Evolutionary conservation across 805 yeast genomes (phyloP).

Genomic region (Torulaspora indica): DNA sequence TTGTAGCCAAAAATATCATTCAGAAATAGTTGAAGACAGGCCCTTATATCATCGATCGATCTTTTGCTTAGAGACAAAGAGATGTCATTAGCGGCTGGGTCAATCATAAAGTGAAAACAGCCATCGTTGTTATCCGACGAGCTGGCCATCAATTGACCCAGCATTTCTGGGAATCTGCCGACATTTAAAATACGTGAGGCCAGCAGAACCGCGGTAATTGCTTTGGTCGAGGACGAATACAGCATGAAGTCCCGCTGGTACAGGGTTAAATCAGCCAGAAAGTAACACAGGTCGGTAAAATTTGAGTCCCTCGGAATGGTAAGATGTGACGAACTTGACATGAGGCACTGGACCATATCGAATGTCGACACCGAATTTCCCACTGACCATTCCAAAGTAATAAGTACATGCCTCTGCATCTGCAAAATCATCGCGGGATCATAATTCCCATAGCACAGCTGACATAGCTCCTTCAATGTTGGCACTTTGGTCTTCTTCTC

Average conservation of each 20-base stretch:
- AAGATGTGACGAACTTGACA: slow-evolving; percentile 4
- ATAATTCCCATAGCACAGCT: slow-evolving; percentile 62
- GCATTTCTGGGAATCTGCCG: slow-evolving; percentile 9
- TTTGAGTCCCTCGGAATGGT: slow-evolving; percentile 9
- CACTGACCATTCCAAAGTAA: slow-evolving; percentile 63
- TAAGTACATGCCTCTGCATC: slow-evolving; percentile 73
- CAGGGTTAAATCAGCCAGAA: slow-evolving; percentile 50
- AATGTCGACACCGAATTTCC: slow-evolving; percentile 20
- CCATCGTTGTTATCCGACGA: slow-evolving; percentile 5
- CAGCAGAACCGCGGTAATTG: slow-evolving; percentile 47
- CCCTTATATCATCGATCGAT: slow-evolving; percentile 20
- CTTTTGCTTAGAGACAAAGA: slow-evolving; percentile 10
- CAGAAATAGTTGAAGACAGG: slow-evolving; percentile 20
- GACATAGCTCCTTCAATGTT: slow-evolving; percentile 56
- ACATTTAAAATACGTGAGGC: slow-evolving; percentile 47
- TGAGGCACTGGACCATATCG: slow-evolving; percentile 17
- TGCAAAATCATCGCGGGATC: slow-evolving; percentile 60
- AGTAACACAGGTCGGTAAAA: slow-evolving; percentile 38
- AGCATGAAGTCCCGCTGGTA: slow-evolving; percentile 47
- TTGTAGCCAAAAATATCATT: slow-evolving; percentile 20
- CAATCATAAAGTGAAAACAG: slow-evolving; percentile 19
- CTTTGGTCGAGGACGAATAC: slow-evolving; percentile 44
- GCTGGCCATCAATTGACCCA: slow-evolving; percentile 6
- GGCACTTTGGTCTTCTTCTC: slow-evolving; percentile 67
- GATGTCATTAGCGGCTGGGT: slow-evolving; percentile 11